Conservation (phyloP, 2,329 filamentous ascomycete species). For the Meredithiella fracta region DNA sequence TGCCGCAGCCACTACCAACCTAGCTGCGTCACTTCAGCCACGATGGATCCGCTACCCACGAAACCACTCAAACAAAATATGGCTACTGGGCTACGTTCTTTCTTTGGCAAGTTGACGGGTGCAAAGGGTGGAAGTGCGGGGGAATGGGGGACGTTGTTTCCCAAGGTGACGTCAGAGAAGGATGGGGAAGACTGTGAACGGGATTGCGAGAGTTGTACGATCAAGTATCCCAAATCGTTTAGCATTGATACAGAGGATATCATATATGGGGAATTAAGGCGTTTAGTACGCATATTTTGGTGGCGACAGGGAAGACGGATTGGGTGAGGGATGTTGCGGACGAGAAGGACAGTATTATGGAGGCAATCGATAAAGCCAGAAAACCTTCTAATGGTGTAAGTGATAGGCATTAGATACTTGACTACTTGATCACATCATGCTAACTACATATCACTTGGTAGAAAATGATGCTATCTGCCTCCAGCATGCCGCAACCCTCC, state of each 20-base stretch:
- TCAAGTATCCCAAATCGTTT: constrained; percentile 56
- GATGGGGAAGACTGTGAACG: constrained; percentile 81
- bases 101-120: constrained; percentile 23
- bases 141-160: constrained; percentile 42
- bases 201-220: constrained; percentile 69
- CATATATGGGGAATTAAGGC: constrained; percentile 73
- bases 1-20: neutral
- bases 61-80: constrained; percentile 20
- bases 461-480: constrained; percentile 81
- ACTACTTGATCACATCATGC: neutral
- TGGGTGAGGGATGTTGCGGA: constrained; percentile 83
- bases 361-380: constrained; percentile 45
- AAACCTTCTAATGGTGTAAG: constrained; percentile 53
- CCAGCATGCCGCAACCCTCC: constrained; percentile 69
- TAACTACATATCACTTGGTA: constrained; percentile 21
- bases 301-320: constrained; percentile 90
- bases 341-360: constrained; percentile 73
- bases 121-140: constrained; percentile 16
- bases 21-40: neutral
- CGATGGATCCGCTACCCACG: neutral
- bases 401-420: constrained; percentile 15
- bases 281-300: constrained; percentile 77
- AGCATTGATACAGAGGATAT: constrained; percentile 62
- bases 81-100: constrained; percentile 27
- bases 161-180: constrained; percentile 52